Evolutionary conservation across 108 stramenopile genomes (phyloP).

Genomic region (Nitzschia sp.): DNA sequence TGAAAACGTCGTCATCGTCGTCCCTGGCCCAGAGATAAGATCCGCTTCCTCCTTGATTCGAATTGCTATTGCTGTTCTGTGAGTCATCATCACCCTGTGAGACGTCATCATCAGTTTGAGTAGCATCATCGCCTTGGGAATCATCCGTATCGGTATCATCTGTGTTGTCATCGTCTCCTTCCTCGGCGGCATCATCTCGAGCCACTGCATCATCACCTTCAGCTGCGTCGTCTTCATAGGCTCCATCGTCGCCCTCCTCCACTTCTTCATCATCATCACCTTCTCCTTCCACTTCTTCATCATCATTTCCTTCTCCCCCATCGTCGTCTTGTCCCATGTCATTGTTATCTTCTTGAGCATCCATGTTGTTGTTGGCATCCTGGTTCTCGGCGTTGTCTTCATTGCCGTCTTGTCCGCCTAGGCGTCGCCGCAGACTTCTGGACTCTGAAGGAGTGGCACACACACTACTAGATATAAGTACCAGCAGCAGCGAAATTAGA

Average conservation of each 20-base stretch:
- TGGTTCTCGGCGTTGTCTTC: constrained; percentile 4
- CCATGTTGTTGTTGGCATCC: constrained; percentile 15
- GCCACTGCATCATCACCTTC: constrained; percentile 1
- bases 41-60: neutral
- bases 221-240: constrained; percentile 2
- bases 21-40: constrained; percentile 19
- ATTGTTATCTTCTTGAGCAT: neutral
- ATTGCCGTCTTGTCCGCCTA: neutral
- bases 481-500: neutral
- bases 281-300: neutral
- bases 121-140: neutral
- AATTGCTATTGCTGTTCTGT: neutral
- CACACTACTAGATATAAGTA: neutral
- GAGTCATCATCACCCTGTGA: neutral
- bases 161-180: neutral
- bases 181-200: constrained; percentile 1
- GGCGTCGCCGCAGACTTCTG: neutral
- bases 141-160: neutral
- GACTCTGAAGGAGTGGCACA: neutral
- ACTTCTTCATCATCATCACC: neutral
- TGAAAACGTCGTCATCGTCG: constrained; percentile 20
- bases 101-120: neutral
- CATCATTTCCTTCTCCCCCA: neutral
- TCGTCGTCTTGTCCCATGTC: constrained; percentile 3
- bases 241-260: neutral